phyloP scores from a whole-genome alignment of 495 filamentous ascomycete genomes.

The Glarea lozoyensis region DNA sequence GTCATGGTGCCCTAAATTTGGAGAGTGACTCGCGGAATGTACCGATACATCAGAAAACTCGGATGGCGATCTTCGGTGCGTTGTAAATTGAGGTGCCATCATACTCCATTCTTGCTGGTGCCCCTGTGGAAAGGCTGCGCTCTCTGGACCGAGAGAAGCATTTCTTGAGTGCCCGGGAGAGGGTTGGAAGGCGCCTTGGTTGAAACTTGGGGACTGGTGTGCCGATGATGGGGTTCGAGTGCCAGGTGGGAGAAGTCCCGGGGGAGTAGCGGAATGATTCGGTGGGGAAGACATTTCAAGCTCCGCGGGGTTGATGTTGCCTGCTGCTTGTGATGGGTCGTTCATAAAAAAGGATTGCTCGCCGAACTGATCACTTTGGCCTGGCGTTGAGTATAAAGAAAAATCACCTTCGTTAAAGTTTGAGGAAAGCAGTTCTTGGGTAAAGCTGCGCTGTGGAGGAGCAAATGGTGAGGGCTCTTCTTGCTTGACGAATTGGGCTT shows the following conservation, averaged over 20 bases:
- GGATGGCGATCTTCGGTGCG: conserved; percentile 75
- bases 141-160: conserved; percentile 71
- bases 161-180: conserved; percentile 63
- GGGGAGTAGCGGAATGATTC: conserved; percentile 51
- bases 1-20: conserved; percentile 69
- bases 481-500: conserved; percentile 18
- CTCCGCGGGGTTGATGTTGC: conserved; percentile 52
- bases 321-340: conserved; percentile 30
- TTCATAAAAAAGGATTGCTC: conserved; percentile 39
- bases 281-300: conserved; percentile 64
- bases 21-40: conserved; percentile 73
- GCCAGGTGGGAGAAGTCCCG: conserved; percentile 61
- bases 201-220: conserved; percentile 48
- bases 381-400: conserved; percentile 37
- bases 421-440: conserved; percentile 19
- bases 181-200: conserved; percentile 45
- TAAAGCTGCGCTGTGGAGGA: conserved; percentile 18
- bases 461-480: conserved; percentile 9
- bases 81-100: conserved; percentile 61
- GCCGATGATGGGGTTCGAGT: conserved; percentile 43
- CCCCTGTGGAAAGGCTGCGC: conserved; percentile 57
- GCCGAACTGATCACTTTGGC: conserved; percentile 32
- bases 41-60: conserved; percentile 83
- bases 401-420: conserved; percentile 41
- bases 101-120: conserved; percentile 59